Conservation (phyloP, 352 stramenopile genomes). For the Pythium scleroteichum region DNA sequence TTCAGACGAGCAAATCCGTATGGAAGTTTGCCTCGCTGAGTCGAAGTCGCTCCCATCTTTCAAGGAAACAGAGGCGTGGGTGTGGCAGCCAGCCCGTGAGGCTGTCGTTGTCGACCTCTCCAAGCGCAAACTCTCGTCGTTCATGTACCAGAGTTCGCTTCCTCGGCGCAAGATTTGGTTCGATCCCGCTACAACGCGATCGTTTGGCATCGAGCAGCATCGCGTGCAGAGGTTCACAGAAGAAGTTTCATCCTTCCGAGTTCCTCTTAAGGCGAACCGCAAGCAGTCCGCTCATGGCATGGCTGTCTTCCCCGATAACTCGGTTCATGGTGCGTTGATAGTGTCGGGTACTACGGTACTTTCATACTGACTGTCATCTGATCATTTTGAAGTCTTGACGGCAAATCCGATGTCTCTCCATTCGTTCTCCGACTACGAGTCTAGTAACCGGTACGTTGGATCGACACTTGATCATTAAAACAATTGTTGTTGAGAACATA, state of each 20-base stretch:
- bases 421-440: slow-evolving; percentile 58
- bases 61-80: slow-evolving; percentile 26
- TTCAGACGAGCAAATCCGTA: slow-evolving; percentile 32
- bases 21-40: slow-evolving; percentile 49
- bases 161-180: slow-evolving; percentile 58
- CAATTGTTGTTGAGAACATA: no score
- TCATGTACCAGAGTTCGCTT: slow-evolving; percentile 37
- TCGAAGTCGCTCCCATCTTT: slow-evolving; percentile 41
- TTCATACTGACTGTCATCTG: no score
- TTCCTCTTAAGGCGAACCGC: slow-evolving; percentile 56
- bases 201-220: slow-evolving; percentile 56
- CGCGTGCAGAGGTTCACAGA: slow-evolving; percentile 62
- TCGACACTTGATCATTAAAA: no score
- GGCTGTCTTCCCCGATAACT: slow-evolving; percentile 55
- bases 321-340: slow-evolving; percentile 49
- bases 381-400: slow-evolving; percentile 43
- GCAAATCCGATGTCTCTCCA: slow-evolving; percentile 56
- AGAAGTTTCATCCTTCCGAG: slow-evolving; percentile 62
- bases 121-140: slow-evolving; percentile 24
- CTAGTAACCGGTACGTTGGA: slow-evolving; percentile 32
- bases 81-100: slow-evolving; percentile 19
- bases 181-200: slow-evolving; percentile 57
- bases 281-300: slow-evolving; percentile 60
- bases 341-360: no score
- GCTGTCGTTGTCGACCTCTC: slow-evolving; percentile 23